Conservation (phyloP, 495 filamentous ascomycete species). For the Lasiosphaeriaceae sp. region DNA sequence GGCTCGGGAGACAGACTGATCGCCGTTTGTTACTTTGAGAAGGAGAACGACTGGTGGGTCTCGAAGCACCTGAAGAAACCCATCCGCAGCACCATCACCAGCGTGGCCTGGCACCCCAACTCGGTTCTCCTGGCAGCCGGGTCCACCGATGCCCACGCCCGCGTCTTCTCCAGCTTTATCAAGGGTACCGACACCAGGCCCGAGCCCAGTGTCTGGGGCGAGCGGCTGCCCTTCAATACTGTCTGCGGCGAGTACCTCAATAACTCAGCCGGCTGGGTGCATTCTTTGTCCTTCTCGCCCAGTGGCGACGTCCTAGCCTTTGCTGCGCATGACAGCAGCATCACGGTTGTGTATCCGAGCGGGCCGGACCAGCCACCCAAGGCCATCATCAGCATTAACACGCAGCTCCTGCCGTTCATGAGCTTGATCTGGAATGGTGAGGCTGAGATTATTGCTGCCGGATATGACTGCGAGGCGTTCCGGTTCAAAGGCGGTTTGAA, state of each 20-base stretch:
- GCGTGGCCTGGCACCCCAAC: conserved; percentile 94
- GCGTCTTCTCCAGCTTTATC: conserved; percentile 93
- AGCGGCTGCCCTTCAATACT: conserved; percentile 93
- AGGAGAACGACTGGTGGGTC: conserved; percentile 99
- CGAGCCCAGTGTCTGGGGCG: conserved; percentile 88
- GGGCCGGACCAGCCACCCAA: conserved; percentile 86
- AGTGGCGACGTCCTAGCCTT: conserved; percentile 89
- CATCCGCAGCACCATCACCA: conserved; percentile 91
- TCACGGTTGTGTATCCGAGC: conserved; percentile 93
- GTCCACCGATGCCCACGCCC: conserved; percentile 93
- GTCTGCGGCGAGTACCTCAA: conserved; percentile 96
- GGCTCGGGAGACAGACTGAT: conserved; percentile 94
- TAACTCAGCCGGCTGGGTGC: conserved; percentile 94
- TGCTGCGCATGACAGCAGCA: conserved; percentile 86
- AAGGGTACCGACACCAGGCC: conserved; percentile 89
- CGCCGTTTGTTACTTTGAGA: conserved; percentile 97
- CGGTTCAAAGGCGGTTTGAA: conserved; percentile 75
- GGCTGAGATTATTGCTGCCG: conserved; percentile 90
- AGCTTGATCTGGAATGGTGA: conserved; percentile 90
- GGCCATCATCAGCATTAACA: conserved; percentile 82
- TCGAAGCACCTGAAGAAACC: conserved; percentile 99
- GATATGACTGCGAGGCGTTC: conserved; percentile 94
- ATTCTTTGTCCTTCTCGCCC: conserved; percentile 85
- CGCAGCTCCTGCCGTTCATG: conserved; percentile 85
- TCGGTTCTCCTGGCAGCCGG: conserved; percentile 90